Evolutionary conservation across 2,329 filamentous ascomycete genomes (phyloP).

Genomic region (Claviceps humidiphila): DNA sequence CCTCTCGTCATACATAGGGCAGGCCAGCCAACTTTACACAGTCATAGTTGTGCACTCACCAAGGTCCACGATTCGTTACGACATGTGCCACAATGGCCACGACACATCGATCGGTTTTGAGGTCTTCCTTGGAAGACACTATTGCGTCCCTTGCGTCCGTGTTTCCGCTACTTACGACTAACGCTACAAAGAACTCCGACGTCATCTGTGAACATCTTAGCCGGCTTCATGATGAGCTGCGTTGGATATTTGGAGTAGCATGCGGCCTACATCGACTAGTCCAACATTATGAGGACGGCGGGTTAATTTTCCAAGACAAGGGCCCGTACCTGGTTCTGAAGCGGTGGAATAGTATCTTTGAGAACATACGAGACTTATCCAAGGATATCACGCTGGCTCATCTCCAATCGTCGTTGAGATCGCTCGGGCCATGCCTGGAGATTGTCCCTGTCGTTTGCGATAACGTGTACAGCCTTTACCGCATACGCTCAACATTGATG

Average conservation of each 20-base stretch:
- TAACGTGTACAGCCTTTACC: background rate
- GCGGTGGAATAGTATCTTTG: background rate
- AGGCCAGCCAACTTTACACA: background rate
- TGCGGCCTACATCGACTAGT: background rate
- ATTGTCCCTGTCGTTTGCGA: background rate
- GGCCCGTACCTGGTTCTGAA: background rate
- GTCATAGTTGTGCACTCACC: background rate
- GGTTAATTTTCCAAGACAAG: background rate
- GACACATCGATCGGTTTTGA: background rate
- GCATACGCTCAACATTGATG: background rate
- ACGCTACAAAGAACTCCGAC: background rate
- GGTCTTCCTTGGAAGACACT: background rate
- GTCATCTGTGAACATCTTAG: background rate
- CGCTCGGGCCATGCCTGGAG: background rate
- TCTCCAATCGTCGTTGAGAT: too few relatives aligned
- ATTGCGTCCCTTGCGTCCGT: background rate
- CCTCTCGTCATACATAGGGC: too few relatives aligned
- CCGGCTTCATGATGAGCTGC: background rate
- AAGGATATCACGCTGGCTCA: background rate
- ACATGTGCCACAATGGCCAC: background rate
- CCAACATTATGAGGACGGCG: background rate
- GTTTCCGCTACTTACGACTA: background rate
- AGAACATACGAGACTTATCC: background rate
- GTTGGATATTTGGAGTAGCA: background rate
- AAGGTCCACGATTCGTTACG: background rate